Evolutionary conservation across 2,329 filamentous ascomycete species (phyloP), one percentile per base, ranked within the genome.

Genomic region (Zymoseptoria ardabiliae): DNA sequence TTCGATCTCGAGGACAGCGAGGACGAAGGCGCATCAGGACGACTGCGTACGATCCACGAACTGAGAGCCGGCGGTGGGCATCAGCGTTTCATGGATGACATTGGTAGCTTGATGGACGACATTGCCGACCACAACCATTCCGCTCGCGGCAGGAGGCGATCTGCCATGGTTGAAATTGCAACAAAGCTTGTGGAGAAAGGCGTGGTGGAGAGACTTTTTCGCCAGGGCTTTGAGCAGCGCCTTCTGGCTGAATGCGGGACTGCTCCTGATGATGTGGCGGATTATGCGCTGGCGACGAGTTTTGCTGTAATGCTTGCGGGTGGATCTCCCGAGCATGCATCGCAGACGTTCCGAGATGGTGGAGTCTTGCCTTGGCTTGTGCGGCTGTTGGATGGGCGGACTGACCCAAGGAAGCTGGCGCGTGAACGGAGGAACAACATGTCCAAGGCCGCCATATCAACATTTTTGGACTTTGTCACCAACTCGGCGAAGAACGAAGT

Each of bases 151-250:
- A 75, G 77, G 35, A 76, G 78, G 60, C 78, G 82, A 50, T 82
- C 75, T 66, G 79, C 80, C 2, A 74, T 85, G 61, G 71, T 83
- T 48, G 82, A 85, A 56, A 71, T 86, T n/a, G 78, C 79, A 55
- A 72, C 71, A 23, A 84, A 82, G 64, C 73, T 85, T 58, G 65
- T 75, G 2, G 79, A 86, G 54, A 85, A 85, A 66, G 78, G 78
- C 0, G 91, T 89, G 66, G 77, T 84, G 25, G 78, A 80, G 19
- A 86, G 89, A 62, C 91, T 96, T 67, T 81, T 88, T 20, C 86
- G 91, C 62, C 86, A 90, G 65, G 84, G 85, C 6, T 84, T 88
- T 58, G 88, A 90, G 62, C 81, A 85, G 57, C 82, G 82, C 28
- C 78, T 97, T 17, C 82, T 91, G 56, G 79, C 82, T 51, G 81